These are phyloP conservation scores for Camelina laxa DNA, from an alignment of 345 rosid species.

Conservation along the genomic window DNA sequence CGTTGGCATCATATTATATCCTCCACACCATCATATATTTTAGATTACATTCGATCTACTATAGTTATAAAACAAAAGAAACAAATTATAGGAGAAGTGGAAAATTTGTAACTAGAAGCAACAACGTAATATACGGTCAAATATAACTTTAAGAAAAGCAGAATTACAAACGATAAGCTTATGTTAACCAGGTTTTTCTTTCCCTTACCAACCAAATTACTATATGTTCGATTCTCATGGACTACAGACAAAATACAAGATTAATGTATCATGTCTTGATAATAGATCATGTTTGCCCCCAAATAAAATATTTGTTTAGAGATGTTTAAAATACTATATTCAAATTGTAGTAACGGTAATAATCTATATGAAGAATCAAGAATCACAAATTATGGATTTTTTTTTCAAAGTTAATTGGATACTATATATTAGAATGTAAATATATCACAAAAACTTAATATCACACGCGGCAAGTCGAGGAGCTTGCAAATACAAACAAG, in stretches of 20 bases:
- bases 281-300: no score
- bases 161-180: background rate
- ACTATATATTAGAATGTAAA: no score
- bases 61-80: background rate
- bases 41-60: background rate
- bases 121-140: no score
- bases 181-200: background rate
- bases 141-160: no score
- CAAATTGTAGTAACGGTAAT: background rate
- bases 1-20: slow-evolving; percentile 24
- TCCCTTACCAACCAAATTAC: background rate
- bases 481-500: slow-evolving; percentile 33
- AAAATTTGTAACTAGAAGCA: no score
- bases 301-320: background rate
- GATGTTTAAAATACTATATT: background rate
- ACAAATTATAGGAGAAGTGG: no score
- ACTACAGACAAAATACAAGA: no score
- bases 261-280: background rate
- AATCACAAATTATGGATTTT: no score
- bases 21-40: background rate
- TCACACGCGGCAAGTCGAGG: slow-evolving; percentile 42
- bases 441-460: background rate
- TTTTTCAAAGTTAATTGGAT: no score
- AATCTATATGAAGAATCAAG: background rate
- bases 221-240: background rate